A percentile compares a stretch with the other conserved stretches of the same genome.
phyloP scores from a whole-genome alignment of 257 asterid species.

The Phtheirospermum japonicum region DNA sequence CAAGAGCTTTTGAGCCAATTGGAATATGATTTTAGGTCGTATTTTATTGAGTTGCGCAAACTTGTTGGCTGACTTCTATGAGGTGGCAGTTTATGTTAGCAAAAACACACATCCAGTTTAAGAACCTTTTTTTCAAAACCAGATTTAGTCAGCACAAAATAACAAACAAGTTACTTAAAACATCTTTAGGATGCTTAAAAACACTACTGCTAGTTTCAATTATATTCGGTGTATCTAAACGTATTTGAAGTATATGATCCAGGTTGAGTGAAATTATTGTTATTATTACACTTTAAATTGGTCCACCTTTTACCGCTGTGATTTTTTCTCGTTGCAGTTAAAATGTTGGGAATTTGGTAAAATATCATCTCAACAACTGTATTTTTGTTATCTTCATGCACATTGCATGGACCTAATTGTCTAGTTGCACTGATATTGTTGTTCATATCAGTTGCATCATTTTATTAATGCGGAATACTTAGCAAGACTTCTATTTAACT shows the following conservation, averaged over 20 bases:
- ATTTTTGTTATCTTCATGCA: no score
- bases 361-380: no score
- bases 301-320: no score
- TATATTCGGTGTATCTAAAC: background rate
- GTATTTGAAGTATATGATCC: background rate
- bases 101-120: background rate
- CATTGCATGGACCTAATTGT: no score
- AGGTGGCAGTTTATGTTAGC: background rate
- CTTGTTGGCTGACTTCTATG: background rate
- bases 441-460: slow-evolving; percentile 21
- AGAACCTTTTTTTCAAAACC: background rate
- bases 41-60: no score
- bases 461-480: background rate
- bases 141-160: background rate
- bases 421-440: slow-evolving; percentile 16
- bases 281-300: background rate
- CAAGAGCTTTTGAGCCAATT: no score
- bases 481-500: slow-evolving; percentile 15
- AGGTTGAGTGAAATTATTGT: background rate
- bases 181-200: background rate
- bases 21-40: no score
- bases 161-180: background rate
- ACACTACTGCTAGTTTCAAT: background rate
- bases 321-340: no score
- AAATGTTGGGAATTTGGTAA: no score